Conservation (phyloP, 768 basidiomycete genomes). For the Boletus vermiculosoides region DNA sequence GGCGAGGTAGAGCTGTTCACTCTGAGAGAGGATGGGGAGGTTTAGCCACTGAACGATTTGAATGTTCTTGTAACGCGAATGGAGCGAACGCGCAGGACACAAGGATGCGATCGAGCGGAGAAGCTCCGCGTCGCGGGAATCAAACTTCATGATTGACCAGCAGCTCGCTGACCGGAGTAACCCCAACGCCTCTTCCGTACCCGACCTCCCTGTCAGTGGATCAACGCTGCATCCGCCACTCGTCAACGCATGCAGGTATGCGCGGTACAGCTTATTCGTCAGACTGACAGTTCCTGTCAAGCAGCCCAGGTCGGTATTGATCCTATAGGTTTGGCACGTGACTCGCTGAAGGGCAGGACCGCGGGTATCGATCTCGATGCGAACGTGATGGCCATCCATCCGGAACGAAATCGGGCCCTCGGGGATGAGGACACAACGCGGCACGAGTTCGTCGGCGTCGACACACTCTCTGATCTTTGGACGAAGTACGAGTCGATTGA, state of each 20-base stretch:
- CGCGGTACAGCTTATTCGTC: slow-evolving; percentile 32
- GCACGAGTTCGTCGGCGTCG: background rate
- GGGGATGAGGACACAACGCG: slow-evolving; percentile 37
- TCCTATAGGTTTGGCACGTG: slow-evolving; percentile 27
- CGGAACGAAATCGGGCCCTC: slow-evolving; percentile 22
- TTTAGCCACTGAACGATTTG: slow-evolving; percentile 36
- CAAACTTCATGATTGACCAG: slow-evolving; percentile 39
- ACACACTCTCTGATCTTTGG: slow-evolving; percentile 5
- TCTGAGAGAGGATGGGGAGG: slow-evolving; percentile 28
- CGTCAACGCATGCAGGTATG: slow-evolving; percentile 46
- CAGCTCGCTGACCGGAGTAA: slow-evolving; percentile 38
- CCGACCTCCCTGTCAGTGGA: slow-evolving; percentile 43
- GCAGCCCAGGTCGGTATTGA: slow-evolving; percentile 32
- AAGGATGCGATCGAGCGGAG: slow-evolving; percentile 34
- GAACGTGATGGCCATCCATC: slow-evolving; percentile 9
- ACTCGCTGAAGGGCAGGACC: background rate
- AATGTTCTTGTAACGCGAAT: slow-evolving; percentile 37
- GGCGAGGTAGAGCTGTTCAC: slow-evolving; percentile 21
- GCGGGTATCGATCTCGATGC: slow-evolving; percentile 1
- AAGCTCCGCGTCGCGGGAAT: slow-evolving; percentile 26
- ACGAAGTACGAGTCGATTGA: slow-evolving; percentile 39
- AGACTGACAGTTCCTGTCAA: slow-evolving; percentile 26
- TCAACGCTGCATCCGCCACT: slow-evolving; percentile 36
- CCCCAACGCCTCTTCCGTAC: slow-evolving; percentile 42
- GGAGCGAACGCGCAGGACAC: slow-evolving; percentile 19